These are phyloP conservation scores for Daldinia bambusicola DNA, from an alignment of 495 filamentous ascomycete species.

Conservation along the genomic window DNA sequence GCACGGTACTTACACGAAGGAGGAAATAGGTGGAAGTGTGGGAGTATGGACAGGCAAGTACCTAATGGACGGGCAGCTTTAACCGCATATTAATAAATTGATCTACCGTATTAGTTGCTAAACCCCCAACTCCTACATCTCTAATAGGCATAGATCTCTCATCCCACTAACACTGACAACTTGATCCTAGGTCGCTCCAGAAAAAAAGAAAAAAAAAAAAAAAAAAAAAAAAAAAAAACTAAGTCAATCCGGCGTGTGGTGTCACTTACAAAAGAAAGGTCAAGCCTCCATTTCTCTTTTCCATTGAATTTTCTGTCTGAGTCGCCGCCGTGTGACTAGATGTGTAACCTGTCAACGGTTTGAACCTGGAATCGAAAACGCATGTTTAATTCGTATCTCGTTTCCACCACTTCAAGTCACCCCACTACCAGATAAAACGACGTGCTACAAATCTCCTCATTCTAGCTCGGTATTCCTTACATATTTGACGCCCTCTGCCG, in stretches of 20 bases:
- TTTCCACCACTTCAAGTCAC: constrained; percentile 14
- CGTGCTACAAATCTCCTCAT: constrained; percentile 8
- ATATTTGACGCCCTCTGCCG: constrained; percentile 16
- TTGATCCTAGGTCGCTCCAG: too few species aligned
- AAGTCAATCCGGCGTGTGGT: constrained; percentile 10
- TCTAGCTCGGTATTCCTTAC: constrained; percentile 13
- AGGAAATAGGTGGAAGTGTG: background rate
- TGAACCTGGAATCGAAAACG: constrained; percentile 1
- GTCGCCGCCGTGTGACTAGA: constrained; percentile 12
- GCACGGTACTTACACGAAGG: background rate
- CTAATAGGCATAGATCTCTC: constrained; percentile 29
- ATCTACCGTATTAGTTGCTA: constrained; percentile 17
- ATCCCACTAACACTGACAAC: constrained; percentile 17
- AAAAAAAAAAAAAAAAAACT: too few species aligned
- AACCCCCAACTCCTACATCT: constrained; percentile 17
- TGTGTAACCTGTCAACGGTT: constrained; percentile 2
- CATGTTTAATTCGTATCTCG: constrained; percentile 11
- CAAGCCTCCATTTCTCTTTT: constrained; percentile 17
- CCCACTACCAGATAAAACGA: constrained; percentile 24
- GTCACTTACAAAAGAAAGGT: constrained; percentile 19
- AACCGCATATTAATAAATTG: constrained; percentile 44
- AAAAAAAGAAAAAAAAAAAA: too few species aligned
- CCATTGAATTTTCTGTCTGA: constrained; percentile 12
- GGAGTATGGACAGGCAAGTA: too few species aligned
- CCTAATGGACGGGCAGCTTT: constrained; percentile 27